Evolutionary conservation across 2,329 filamentous ascomycete genomes (phyloP).

Genomic region (Pestalotiopsis sp.): DNA sequence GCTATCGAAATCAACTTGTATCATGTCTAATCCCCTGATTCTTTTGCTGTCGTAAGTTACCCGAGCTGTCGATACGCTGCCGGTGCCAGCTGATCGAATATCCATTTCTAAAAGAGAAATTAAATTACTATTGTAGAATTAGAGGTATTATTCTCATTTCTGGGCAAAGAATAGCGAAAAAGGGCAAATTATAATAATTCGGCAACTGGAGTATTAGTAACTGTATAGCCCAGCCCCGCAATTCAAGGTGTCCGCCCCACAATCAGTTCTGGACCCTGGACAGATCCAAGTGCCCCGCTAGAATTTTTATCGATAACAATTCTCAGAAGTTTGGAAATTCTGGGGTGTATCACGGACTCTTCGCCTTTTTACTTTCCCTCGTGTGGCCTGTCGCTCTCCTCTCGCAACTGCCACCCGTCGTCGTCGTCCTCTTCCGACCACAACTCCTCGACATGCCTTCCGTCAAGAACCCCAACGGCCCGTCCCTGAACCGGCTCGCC

Average conservation of each 20-base stretch:
- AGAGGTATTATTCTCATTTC: not conserved
- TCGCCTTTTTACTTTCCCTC: not conserved
- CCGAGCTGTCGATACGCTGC: not conserved
- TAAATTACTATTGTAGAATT: not conserved
- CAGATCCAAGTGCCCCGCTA: conserved; percentile 2
- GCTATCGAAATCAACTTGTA: no score
- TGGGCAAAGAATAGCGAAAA: not conserved
- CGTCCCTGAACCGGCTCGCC: conserved; percentile 52
- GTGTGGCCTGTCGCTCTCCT: not conserved
- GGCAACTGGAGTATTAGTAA: no score
- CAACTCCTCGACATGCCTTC: conserved; percentile 46
- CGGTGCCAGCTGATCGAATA: not conserved
- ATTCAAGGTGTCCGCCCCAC: not conserved
- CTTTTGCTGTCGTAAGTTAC: no score
- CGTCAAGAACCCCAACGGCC: conserved; percentile 58
- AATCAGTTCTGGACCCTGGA: not conserved
- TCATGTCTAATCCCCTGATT: no score
- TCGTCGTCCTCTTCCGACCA: not conserved
- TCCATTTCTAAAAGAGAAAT: not conserved
- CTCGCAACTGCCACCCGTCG: not conserved
- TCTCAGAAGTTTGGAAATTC: conserved; percentile 13
- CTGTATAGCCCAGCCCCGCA: not conserved
- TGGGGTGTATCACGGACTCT: not conserved
- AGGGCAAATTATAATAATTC: no score
- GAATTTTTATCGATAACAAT: conserved; percentile 9